phyloP scores from a whole-genome alignment of 345 rosid genomes.

The Laguncularia racemosa region DNA sequence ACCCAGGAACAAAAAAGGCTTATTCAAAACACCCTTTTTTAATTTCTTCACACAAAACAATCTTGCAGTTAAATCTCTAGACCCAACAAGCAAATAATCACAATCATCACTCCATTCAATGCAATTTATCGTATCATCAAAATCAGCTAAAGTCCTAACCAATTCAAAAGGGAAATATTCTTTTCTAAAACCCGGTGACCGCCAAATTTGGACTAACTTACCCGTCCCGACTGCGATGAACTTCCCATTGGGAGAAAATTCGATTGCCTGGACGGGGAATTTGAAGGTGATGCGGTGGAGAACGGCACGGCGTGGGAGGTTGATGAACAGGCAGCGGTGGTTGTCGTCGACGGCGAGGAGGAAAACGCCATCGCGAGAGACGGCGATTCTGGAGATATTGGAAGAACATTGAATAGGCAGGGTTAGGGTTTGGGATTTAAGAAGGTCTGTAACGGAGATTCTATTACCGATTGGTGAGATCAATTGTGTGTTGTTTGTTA shows the following conservation, averaged over 20 bases:
- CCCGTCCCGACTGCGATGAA: slow-evolving; percentile 71
- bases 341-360: slow-evolving; percentile 75
- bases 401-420: slow-evolving; percentile 58
- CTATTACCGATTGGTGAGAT: slow-evolving; percentile 90
- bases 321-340: slow-evolving; percentile 71
- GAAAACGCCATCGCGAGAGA: slow-evolving; percentile 70
- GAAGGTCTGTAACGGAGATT: slow-evolving; percentile 79
- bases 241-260: slow-evolving; percentile 75
- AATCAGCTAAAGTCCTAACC: slow-evolving; percentile 74
- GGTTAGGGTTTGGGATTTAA: slow-evolving; percentile 61
- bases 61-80: slow-evolving; percentile 80
- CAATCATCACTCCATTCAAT: slow-evolving; percentile 80
- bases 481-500: slow-evolving; percentile 54
- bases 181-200: slow-evolving; percentile 71
- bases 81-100: slow-evolving; percentile 67
- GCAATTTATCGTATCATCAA: slow-evolving; percentile 52
- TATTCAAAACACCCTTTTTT: slow-evolving; percentile 39
- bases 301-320: slow-evolving; percentile 60
- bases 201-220: slow-evolving; percentile 86
- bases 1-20: slow-evolving; percentile 76
- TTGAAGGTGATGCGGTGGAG: slow-evolving; percentile 74
- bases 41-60: slow-evolving; percentile 56
- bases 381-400: slow-evolving; percentile 67
- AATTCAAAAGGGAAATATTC: slow-evolving; percentile 67
- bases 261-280: slow-evolving; percentile 42